phyloP scores from a whole-genome alignment of 2,329 filamentous ascomycete species.

The Thelonectria discophora region DNA sequence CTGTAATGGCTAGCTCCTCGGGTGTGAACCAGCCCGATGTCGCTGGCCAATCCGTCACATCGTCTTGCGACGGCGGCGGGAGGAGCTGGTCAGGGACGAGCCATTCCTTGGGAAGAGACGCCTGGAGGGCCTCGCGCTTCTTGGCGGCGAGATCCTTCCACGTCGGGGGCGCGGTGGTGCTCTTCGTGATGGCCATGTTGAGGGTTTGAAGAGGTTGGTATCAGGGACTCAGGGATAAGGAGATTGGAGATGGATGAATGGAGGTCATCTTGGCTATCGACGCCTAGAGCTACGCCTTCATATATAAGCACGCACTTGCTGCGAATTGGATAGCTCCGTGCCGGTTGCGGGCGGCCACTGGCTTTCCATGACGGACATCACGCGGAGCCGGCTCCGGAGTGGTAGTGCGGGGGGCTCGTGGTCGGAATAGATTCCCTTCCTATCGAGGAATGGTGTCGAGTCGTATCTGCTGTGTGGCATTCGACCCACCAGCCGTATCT shows the following conservation, averaged over 20 bases:
- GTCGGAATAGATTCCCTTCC: constrained; percentile 38
- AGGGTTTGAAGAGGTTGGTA: too few species aligned
- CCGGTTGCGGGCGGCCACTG: not conserved
- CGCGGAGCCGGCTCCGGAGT: not conserved
- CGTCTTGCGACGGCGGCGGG: constrained; percentile 57
- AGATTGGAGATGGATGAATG: not conserved
- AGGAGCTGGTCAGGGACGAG: constrained; percentile 61
- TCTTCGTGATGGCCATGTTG: constrained; percentile 21
- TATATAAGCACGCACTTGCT: not conserved
- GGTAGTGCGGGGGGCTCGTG: not conserved
- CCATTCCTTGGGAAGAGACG: constrained; percentile 67
- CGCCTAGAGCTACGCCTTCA: not conserved
- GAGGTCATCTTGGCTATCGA: not conserved
- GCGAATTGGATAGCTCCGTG: not conserved
- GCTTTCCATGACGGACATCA: not conserved
- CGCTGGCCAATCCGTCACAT: constrained; percentile 65
- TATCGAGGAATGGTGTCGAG: constrained; percentile 27
- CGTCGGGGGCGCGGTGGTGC: constrained; percentile 10
- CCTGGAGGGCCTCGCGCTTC: constrained; percentile 30
- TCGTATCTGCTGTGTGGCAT: not conserved
- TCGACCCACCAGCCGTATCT: not conserved
- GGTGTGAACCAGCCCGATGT: constrained; percentile 67
- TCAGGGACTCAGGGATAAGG: too few species aligned
- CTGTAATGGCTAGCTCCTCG: constrained; percentile 58
- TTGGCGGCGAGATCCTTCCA: constrained; percentile 31